Conservation (phyloP, 176 grass and related monocot species). For the Carex cristatella region DNA sequence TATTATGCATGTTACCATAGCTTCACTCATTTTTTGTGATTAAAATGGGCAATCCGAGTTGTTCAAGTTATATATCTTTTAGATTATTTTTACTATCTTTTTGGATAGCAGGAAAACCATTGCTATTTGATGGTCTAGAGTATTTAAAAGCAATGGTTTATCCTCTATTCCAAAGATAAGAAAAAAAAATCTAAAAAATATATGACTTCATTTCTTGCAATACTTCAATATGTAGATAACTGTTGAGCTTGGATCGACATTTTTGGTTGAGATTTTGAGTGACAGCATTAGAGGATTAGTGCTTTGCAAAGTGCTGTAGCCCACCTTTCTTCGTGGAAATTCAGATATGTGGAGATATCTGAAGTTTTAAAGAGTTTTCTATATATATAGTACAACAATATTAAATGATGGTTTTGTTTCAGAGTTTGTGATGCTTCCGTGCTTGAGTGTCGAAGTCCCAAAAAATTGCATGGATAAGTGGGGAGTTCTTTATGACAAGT, state of each 20-base stretch:
- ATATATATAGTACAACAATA: neutral
- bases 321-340: neutral
- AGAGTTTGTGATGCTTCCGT: conserved; percentile 18
- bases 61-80: neutral
- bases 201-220: neutral
- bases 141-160: neutral
- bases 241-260: neutral
- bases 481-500: conserved; percentile 2
- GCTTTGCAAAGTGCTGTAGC: neutral
- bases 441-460: neutral
- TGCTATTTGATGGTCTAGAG: neutral
- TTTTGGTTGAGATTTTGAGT: neutral
- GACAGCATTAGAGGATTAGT: neutral
- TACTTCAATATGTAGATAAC: neutral
- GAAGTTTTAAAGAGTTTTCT: neutral
- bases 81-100: neutral
- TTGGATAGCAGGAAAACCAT: neutral
- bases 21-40: neutral
- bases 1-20: too few relatives aligned
- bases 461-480: conserved; percentile 16
- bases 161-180: neutral
- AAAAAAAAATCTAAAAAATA: neutral
- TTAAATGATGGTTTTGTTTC: neutral
- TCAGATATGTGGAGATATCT: neutral
- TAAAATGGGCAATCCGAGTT: neutral